Conservation (phyloP, 73 alveolate genomes). For the Paramecium bursaria region DNA sequence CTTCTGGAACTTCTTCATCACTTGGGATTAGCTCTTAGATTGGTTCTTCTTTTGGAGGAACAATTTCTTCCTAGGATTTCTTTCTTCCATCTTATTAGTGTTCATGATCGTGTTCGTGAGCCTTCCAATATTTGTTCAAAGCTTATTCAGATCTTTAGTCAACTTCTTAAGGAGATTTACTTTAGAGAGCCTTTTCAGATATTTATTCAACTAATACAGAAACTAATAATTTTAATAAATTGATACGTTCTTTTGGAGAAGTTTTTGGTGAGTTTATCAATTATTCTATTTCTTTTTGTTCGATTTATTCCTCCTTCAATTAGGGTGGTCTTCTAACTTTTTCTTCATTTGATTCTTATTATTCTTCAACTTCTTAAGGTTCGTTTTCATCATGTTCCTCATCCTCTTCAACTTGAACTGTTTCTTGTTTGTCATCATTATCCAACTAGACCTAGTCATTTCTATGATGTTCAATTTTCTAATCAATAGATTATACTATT, state of each 20-base stretch:
- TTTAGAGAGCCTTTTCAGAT: not conserved
- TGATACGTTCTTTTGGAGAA: conserved; percentile 46
- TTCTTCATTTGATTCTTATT: not conserved
- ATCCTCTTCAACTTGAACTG: conserved; percentile 19
- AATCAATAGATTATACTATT: not conserved
- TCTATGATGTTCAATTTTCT: conserved; percentile 1
- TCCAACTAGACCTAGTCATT: not conserved
- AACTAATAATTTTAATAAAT: not conserved
- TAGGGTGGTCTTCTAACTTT: not conserved
- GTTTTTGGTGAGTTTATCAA: conserved; percentile 41
- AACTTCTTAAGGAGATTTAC: not conserved
- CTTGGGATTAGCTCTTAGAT: no score
- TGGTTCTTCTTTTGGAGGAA: not conserved
- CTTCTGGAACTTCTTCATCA: not conserved
- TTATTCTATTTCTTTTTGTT: not conserved
- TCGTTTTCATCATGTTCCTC: conserved; percentile 1
- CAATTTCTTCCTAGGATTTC: not conserved
- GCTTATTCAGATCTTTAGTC: conserved; percentile 17
- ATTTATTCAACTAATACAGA: conserved; percentile 52
- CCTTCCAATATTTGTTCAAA: conserved; percentile 52
- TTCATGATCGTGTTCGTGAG: conserved; percentile 24
- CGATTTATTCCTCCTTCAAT: not conserved
- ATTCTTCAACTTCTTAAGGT: not conserved
- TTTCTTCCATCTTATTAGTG: not conserved
- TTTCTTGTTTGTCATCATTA: not conserved